Evolutionary conservation across 192 early-diverging fungal species (phyloP).

Genomic region (Endogone sp.): DNA sequence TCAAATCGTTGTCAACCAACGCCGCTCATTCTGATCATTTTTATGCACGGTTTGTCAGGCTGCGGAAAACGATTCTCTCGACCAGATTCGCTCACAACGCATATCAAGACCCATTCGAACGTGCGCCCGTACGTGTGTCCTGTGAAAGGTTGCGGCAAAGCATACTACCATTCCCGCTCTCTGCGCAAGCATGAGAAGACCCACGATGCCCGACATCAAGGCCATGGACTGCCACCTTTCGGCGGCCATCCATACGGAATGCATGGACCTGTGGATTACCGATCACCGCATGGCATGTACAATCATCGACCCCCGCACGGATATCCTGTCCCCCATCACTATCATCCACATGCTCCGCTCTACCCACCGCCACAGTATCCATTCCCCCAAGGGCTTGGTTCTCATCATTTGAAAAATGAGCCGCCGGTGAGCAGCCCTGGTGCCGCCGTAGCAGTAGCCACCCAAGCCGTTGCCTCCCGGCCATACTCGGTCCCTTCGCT

Average conservation of each 20-base stretch:
- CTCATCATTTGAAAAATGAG: too few species aligned
- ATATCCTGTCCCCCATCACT: not conserved
- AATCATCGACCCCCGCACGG: not conserved
- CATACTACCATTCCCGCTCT: constrained; percentile 60
- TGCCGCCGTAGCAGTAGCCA: too few species aligned
- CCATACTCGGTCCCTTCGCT: too few species aligned
- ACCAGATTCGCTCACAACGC: constrained; percentile 69
- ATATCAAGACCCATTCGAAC: constrained; percentile 60
- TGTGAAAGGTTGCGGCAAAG: constrained; percentile 48
- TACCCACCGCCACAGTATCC: not conserved
- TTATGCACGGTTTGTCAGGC: constrained; percentile 22
- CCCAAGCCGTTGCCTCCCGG: too few species aligned
- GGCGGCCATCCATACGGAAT: constrained; percentile 1
- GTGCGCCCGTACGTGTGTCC: constrained; percentile 50
- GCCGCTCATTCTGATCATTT: too few species aligned
- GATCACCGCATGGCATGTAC: constrained; percentile 1
- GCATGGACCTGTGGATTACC: too few species aligned
- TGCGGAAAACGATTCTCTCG: constrained; percentile 74
- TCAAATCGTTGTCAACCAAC: too few species aligned
- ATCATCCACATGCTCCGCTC: not conserved
- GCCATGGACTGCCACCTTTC: not conserved
- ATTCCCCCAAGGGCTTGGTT: not conserved
- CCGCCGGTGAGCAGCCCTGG: too few species aligned
- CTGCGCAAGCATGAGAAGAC: constrained; percentile 57
- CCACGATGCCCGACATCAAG: constrained; percentile 29